These are phyloP conservation scores for Hyphopichia pseudoburtonii DNA, from an alignment of 1,139 yeast genomes.

Conservation along the genomic window DNA sequence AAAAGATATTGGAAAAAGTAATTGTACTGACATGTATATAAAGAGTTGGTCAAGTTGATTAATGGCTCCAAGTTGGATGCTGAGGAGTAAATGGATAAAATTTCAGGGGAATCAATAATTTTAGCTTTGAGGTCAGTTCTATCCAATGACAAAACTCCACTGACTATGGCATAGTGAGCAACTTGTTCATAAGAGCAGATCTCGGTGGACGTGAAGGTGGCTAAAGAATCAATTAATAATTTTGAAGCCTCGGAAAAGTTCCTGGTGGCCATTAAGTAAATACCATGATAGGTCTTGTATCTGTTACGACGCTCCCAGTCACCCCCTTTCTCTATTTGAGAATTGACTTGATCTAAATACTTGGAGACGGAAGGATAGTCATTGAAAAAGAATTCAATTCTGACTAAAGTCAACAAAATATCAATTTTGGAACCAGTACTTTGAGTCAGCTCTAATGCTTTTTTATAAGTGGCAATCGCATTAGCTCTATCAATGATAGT, in stretches of 20 bases:
- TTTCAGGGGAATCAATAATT: constrained; percentile 92
- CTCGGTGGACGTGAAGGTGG: constrained; percentile 96
- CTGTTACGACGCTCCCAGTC: constrained; percentile 99
- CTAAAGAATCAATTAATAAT: constrained; percentile 82
- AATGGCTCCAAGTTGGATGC: constrained; percentile 77
- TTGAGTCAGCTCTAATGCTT: constrained; percentile 78
- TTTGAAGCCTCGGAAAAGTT: constrained; percentile 82
- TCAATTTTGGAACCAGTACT: constrained; percentile 92
- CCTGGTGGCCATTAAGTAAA: constrained; percentile 80
- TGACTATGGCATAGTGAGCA: constrained; percentile 82
- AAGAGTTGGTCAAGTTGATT: constrained; percentile 77
- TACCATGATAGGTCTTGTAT: constrained; percentile 87
- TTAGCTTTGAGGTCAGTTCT: constrained; percentile 83
- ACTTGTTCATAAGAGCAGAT: constrained; percentile 86
- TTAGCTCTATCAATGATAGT: constrained; percentile 75
- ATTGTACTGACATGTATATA: constrained; percentile 87
- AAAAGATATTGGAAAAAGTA: constrained; percentile 77
- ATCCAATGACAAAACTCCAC: constrained; percentile 80
- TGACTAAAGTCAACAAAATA: constrained; percentile 71
- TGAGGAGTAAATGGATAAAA: constrained; percentile 74
- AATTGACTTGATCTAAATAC: constrained; percentile 71
- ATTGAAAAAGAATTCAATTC: constrained; percentile 85
- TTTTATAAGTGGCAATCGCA: constrained; percentile 70
- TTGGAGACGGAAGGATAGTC: constrained; percentile 72
- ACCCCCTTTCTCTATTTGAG: constrained; percentile 90